A percentile compares a stretch with the other conserved stretches of the same genome.
phyloP scores from a whole-genome alignment of 1,139 yeast species.

The Taphrina betulina region DNA sequence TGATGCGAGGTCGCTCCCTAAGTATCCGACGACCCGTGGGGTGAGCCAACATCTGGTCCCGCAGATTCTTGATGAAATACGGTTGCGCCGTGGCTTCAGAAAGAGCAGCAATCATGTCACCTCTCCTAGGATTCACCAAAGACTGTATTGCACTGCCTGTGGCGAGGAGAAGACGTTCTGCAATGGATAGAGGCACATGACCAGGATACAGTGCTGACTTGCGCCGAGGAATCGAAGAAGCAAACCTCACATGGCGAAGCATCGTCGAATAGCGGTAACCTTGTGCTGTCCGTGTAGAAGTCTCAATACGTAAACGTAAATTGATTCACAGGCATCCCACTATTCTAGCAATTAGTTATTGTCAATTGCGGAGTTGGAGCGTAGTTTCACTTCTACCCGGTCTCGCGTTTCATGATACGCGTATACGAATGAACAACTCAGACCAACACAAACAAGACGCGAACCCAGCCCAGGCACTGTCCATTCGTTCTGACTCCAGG shows the following conservation, averaged over 20 bases:
- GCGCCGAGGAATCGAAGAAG: slow-evolving; percentile 11
- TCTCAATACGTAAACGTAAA: too few species aligned
- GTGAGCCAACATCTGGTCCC: slow-evolving; percentile 72
- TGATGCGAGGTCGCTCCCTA: slow-evolving; percentile 77
- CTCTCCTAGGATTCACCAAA: slow-evolving; percentile 61
- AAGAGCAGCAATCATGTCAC: slow-evolving; percentile 81
- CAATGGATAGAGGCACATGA: slow-evolving; percentile 68
- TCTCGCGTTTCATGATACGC: too few species aligned
- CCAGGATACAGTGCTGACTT: slow-evolving; percentile 55
- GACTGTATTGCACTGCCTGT: slow-evolving; percentile 81
- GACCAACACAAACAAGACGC: too few species aligned
- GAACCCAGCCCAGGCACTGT: too few species aligned
- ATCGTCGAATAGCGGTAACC: too few species aligned
- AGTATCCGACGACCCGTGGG: slow-evolving; percentile 74
- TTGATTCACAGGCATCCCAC: too few species aligned
- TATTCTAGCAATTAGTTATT: too few species aligned
- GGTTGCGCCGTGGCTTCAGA: slow-evolving; percentile 90
- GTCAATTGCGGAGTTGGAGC: too few species aligned
- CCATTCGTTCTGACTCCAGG: too few species aligned
- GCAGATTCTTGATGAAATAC: slow-evolving; percentile 60
- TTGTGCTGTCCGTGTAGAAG: too few species aligned
- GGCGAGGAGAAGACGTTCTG: slow-evolving; percentile 66
- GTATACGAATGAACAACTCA: too few species aligned
- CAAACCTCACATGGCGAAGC: not conserved
- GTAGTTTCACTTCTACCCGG: too few species aligned